These are phyloP conservation scores for Fusarium sp. DNA, from an alignment of 2,329 filamentous ascomycete genomes.

Conservation along the genomic window DNA sequence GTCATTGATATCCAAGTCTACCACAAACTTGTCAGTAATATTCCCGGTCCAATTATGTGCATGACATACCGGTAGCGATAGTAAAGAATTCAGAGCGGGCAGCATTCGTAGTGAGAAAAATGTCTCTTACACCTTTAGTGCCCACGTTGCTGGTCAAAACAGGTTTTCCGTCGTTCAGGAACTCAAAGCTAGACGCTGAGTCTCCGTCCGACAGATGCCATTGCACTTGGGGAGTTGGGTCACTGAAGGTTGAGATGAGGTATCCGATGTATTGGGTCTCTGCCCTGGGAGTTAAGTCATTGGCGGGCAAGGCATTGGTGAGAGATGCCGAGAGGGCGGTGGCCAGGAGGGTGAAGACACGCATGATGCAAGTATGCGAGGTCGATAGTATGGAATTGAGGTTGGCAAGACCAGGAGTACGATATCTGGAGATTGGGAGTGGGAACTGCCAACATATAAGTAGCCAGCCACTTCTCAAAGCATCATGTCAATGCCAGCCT, in stretches of 20 bases:
- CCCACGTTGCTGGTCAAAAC: constrained; percentile 53
- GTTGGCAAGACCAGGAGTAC: too few relatives aligned
- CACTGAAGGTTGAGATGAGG: constrained; percentile 54
- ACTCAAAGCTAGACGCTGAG: constrained; percentile 51
- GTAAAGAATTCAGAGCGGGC: constrained; percentile 53
- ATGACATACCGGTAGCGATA: constrained; percentile 53
- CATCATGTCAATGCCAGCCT: background rate
- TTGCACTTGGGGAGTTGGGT: constrained; percentile 51
- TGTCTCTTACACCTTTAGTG: constrained; percentile 53
- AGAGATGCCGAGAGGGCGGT: constrained; percentile 12
- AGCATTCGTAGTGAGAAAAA: constrained; percentile 53
- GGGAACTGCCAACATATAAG: background rate
- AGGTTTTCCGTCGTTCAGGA: constrained; percentile 51
- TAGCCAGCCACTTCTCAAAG: background rate
- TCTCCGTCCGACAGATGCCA: constrained; percentile 53
- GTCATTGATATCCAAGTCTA: constrained; percentile 55
- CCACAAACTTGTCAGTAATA: background rate
- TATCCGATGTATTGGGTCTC: constrained; percentile 49
- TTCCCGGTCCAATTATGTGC: accelerated
- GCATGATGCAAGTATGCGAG: constrained; percentile 1
- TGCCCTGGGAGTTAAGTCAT: background rate
- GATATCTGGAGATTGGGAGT: background rate
- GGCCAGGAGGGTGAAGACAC: constrained; percentile 10
- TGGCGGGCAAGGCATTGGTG: constrained; percentile 21
- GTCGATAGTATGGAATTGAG: background rate